Evolutionary conservation across 148 eudicot genomes (phyloP), one percentile per base, ranked within the genome.

Genomic region (Chenopodium suecicum): DNA sequence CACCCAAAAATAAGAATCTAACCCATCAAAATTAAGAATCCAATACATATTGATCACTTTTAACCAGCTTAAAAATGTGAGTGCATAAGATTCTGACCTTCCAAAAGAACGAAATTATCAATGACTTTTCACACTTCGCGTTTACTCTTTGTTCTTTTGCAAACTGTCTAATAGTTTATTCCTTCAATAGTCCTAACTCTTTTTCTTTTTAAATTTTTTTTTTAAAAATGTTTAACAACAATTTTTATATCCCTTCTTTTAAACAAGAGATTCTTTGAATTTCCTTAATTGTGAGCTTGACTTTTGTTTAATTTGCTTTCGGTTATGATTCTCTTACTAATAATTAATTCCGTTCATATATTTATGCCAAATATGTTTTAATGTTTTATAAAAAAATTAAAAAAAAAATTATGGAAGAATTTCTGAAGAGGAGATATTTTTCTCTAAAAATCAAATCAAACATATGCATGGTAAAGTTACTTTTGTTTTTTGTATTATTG

Each of bases 81-180:
- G 44, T 74, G 22, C 41, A 74, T 48, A 4, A 54, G 64, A 50
- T 74, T 54, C 77, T 52, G 19, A 74, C 37, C 65, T 74, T 74
- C 37, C 41, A 52, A 74, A 74, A 13, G 19, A 54, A 41, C 44
- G 6, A 47, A 48, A 48, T 48, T 12, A 50, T 74, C 65, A 74
- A 34, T 74, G 34, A 16, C 31, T 46, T 23, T 48, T 74, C 62
- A 5, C 29, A 27, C 77, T 48, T 74, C 52, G 11, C 52, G 52
- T 48, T 48, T 48, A 48, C 52, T 48, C 52, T 41, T 41, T 41
- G 7, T 5, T 41, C 44, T 41, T 41, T 41, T 41, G 44, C 44
- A 41, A 41, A 41, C 44, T 0, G 7, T 41, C 44, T 41, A 6
- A 41, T 41, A 41, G 44, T 41, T 41, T 41, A 41, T 4, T 41